Conservation (phyloP, 2,329 filamentous ascomycete species). For the Catunica adiposa region DNA sequence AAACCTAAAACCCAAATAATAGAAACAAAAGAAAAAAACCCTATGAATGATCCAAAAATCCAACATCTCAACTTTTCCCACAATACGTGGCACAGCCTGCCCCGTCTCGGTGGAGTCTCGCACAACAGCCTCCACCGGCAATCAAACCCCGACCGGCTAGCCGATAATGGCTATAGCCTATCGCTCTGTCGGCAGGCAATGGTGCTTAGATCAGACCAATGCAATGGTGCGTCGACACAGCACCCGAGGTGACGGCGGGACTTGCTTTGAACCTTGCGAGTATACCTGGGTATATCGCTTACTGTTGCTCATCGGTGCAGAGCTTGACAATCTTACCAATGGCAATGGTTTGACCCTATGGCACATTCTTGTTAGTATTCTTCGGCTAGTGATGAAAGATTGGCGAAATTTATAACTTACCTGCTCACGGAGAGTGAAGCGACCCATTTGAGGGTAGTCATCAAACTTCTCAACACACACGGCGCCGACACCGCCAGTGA, state of each 20-base stretch:
- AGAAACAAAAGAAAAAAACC: no score
- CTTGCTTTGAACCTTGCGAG: background rate
- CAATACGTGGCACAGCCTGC: background rate
- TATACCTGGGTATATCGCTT: slow-evolving; percentile 16
- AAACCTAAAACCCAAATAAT: no score
- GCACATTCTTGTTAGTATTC: background rate
- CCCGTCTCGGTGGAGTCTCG: background rate
- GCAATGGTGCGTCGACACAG: background rate
- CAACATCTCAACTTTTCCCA: no score
- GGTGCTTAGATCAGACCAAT: no score
- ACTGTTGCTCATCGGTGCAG: slow-evolving; percentile 28
- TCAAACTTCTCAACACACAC: slow-evolving; percentile 92
- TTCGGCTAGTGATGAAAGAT: no score
- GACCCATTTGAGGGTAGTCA: slow-evolving; percentile 85
- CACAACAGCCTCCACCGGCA: background rate
- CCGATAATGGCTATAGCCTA: no score
- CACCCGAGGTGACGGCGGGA: background rate
- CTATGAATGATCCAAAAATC: no score
- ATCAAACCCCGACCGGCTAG: no score
- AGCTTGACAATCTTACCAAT: slow-evolving; percentile 99
- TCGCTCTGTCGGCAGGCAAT: no score
- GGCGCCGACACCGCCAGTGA: slow-evolving; percentile 67
- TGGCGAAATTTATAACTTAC: slow-evolving; percentile 28
- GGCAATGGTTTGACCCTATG: slow-evolving; percentile 90
- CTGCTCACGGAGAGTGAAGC: slow-evolving; percentile 80